Percentiles rank a stretch among this genome's conserved stretches.
Evolutionary conservation across 169 alveolate genomes (phyloP).

Genomic region (Hammondia hammondi): DNA sequence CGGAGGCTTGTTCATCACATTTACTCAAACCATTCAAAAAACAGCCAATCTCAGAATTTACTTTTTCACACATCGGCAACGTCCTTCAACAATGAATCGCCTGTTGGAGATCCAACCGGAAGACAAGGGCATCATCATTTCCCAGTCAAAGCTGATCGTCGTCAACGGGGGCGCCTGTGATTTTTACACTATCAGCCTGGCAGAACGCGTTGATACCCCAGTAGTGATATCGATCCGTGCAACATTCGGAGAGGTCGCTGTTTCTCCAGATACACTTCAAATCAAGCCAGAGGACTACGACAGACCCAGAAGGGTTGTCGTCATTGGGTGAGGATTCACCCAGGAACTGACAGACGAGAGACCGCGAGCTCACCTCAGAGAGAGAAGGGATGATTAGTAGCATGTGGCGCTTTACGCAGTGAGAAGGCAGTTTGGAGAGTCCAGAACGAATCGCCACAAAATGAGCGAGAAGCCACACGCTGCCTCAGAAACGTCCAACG

Average conservation of each 20-base stretch:
- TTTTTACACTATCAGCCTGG: conserved; percentile 19
- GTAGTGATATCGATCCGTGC: conserved; percentile 48
- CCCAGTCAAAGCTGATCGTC: conserved; percentile 7
- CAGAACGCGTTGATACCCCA: neutral
- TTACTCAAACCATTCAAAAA: too few species aligned
- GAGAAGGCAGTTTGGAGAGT: too few species aligned
- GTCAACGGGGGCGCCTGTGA: conserved; percentile 51
- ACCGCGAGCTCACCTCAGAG: too few species aligned
- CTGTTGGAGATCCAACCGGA: neutral
- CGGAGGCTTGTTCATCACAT: too few species aligned
- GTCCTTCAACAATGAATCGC: conserved; percentile 15
- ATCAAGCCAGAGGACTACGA: conserved; percentile 39
- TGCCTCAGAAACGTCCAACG: too few species aligned
- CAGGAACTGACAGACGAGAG: neutral
- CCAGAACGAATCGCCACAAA: too few species aligned
- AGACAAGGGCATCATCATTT: conserved; percentile 30
- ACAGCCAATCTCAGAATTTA: too few species aligned
- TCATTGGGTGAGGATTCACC: neutral
- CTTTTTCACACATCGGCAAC: too few species aligned
- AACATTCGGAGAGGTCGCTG: conserved; percentile 8
- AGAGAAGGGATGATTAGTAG: too few species aligned
- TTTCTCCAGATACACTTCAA: conserved; percentile 39
- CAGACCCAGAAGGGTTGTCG: neutral
- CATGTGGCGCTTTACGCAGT: too few species aligned
- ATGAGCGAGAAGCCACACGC: too few species aligned